phyloP scores from a whole-genome alignment of 2,329 filamentous ascomycete species.

The Seiridium cupressi region DNA sequence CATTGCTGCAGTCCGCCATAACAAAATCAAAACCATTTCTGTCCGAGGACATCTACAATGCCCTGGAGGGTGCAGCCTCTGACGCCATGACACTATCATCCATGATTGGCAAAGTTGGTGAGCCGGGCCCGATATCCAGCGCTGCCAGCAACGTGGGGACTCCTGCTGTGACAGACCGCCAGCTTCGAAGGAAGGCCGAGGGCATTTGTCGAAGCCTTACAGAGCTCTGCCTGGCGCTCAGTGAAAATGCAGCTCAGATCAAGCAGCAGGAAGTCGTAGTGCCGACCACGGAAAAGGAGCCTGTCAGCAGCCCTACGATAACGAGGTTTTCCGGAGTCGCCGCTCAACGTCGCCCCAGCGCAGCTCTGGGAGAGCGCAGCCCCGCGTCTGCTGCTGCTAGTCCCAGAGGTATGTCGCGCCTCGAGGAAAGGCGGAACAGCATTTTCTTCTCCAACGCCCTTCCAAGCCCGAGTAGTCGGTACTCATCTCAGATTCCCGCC shows the following conservation, averaged over 20 bases:
- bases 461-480: conserved; percentile 40
- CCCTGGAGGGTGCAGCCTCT: conserved; percentile 75
- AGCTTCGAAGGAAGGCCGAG: conserved; percentile 86
- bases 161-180: conserved; percentile 67
- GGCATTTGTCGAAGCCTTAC: conserved; percentile 90
- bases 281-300: conserved; percentile 22
- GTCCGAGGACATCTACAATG: conserved; percentile 68
- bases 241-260: conserved; percentile 51
- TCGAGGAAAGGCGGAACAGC: conserved; percentile 52
- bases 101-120: conserved; percentile 72
- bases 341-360: conserved; percentile 35
- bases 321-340: conserved; percentile 36
- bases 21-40: conserved; percentile 72
- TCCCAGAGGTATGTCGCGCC: conserved; percentile 47
- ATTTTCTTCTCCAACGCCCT: conserved; percentile 44
- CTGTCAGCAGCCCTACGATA: conserved; percentile 43
- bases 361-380: conserved; percentile 35
- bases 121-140: conserved; percentile 67
- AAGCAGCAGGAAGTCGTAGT: conserved; percentile 28
- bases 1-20: conserved; percentile 77
- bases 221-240: conserved; percentile 84
- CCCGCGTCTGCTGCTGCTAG: conserved; percentile 36
- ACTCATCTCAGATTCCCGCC: conserved; percentile 32
- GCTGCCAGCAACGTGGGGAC: conserved; percentile 60
- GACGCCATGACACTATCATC: conserved; percentile 79